Percentiles rank a stretch among this genome's conserved stretches.
These are phyloP conservation scores for Aspergillus sp. DNA, from an alignment of 2,329 filamentous ascomycete genomes.

Conservation along the genomic window DNA sequence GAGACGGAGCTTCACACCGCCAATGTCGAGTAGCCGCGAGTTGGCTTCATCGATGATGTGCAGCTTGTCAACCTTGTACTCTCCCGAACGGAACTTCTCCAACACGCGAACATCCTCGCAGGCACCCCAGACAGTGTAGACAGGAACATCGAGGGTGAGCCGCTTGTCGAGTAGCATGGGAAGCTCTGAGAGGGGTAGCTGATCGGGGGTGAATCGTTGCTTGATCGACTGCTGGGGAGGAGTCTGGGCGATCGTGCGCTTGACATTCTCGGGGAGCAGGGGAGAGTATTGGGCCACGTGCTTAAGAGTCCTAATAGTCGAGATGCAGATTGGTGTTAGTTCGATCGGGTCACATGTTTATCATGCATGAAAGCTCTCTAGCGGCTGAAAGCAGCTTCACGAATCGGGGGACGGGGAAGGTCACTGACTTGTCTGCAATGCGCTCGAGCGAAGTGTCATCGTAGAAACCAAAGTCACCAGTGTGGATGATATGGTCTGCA, in stretches of 20 bases:
- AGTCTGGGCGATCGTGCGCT: slow-evolving; percentile 66
- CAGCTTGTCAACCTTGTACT: slow-evolving; percentile 96
- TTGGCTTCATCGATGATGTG: slow-evolving; percentile 98
- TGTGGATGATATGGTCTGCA: slow-evolving; percentile 97
- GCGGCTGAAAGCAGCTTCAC: not conserved
- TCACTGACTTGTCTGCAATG: slow-evolving; percentile 91
- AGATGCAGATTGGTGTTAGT: slow-evolving; percentile 21
- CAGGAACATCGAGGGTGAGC: slow-evolving; percentile 89
- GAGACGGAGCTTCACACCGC: slow-evolving; percentile 91
- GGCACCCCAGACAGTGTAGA: slow-evolving; percentile 98
- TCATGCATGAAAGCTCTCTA: not conserved
- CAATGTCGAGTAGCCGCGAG: slow-evolving; percentile 90
- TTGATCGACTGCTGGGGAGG: slow-evolving; percentile 74
- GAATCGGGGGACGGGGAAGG: not conserved
- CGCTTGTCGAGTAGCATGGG: slow-evolving; percentile 84
- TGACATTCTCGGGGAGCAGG: slow-evolving; percentile 76
- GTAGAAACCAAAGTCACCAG: slow-evolving; percentile 98
- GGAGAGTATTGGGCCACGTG: slow-evolving; percentile 99
- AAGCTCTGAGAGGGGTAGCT: slow-evolving; percentile 90
- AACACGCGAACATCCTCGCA: slow-evolving; percentile 97
- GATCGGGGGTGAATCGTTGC: slow-evolving; percentile 75
- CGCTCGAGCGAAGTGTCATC: slow-evolving; percentile 93
- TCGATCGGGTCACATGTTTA: slow-evolving; percentile 11
- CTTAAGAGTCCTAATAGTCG: slow-evolving; percentile 74
- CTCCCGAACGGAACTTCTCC: slow-evolving; percentile 94